phyloP scores from a whole-genome alignment of 192 early-diverging fungal species.

The Podila epicladia region DNA sequence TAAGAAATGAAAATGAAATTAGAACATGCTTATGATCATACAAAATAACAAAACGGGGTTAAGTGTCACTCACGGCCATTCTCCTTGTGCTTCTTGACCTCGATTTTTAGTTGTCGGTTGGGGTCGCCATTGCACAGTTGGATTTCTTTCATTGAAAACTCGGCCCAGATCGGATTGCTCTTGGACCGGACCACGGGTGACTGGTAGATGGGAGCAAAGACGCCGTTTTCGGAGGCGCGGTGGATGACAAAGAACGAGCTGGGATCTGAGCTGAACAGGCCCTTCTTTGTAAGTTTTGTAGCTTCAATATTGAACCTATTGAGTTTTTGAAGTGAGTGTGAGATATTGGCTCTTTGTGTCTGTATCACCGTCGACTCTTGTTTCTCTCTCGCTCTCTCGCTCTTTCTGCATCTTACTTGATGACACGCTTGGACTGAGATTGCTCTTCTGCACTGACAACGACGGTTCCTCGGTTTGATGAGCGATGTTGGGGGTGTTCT shows the following conservation, averaged over 20 bases:
- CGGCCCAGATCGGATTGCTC: slow-evolving; percentile 39
- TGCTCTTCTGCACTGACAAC: slow-evolving; percentile 60
- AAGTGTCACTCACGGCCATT: slow-evolving; percentile 35
- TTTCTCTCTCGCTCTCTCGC: not conserved
- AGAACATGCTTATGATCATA: not conserved
- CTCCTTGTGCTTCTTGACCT: slow-evolving; percentile 45
- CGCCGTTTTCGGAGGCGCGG: slow-evolving; percentile 50
- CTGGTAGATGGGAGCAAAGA: slow-evolving; percentile 52
- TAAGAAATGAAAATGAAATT: not conserved
- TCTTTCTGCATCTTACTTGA: slow-evolving; percentile 8
- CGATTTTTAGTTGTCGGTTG: slow-evolving; percentile 39
- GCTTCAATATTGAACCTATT: slow-evolving; percentile 44
- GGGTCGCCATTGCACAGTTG: slow-evolving; percentile 52
- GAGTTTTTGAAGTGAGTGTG: not conserved
- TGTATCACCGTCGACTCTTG: not conserved
- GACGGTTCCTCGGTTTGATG: slow-evolving; percentile 52
- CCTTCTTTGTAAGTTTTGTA: slow-evolving; percentile 41
- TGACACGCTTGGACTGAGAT: slow-evolving; percentile 48
- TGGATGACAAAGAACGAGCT: slow-evolving; percentile 50
- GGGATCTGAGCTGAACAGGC: slow-evolving; percentile 43
- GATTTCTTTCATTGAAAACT: slow-evolving; percentile 45
- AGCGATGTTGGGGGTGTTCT: slow-evolving; percentile 40
- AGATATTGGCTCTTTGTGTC: not conserved
- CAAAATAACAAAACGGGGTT: not conserved
- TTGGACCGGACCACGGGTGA: slow-evolving; percentile 18